Base-by-base conservation (phyloP, 257 asterid genomes). In the Gentiana straminea region DNA sequence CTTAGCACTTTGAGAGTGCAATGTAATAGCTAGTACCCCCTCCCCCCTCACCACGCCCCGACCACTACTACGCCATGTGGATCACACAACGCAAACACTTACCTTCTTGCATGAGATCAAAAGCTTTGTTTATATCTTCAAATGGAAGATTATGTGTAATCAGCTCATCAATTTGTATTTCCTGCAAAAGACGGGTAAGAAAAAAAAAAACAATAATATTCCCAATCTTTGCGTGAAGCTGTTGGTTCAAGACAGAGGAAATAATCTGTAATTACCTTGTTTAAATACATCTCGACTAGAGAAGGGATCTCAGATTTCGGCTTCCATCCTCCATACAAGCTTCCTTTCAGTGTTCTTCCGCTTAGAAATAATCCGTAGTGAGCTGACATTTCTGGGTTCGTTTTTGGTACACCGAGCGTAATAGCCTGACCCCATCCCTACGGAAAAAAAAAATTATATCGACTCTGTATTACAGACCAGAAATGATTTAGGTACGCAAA, bases 341-440 rank as follows among this genome's bases (percentile, higher is more conserved):
- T 82, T 55, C 98, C 98, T 24, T 75, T 87, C 46, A 91, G 72
- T 49, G 91, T 86, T 71, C 89, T 81, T 59, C 98, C 96, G 10
- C 66, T 67, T 56, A 91, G 95, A 58, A 91, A 66, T 55, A 91
- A 77, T 63, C 86, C 94, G 58, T 79, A 91, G 63, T 87, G 96
- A 68, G 89, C 83, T 61, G 82, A 64, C 46, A 91, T 63, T 64
- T 78, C 87, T 41, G 98, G 94, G 54, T 77, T 84, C 71, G 63
- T 83, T 76, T 82, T 91, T 35, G 98, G 96, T 60, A 91, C 96
- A 9, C 98, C 98, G 37, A 91, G 96, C 11, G 89, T 87, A 61
- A 91, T 84, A 4, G 98, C 76, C 89, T 79, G 47, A 34, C 98
- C 98, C 96, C 95, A 91, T 58, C 98, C 98, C 98, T 90, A 33